A percentile compares a stretch with the other conserved stretches of the same genome.
phyloP scores from a whole-genome alignment of 2,329 filamentous ascomycete genomes.

The Allantophomopsis cytisporea region DNA sequence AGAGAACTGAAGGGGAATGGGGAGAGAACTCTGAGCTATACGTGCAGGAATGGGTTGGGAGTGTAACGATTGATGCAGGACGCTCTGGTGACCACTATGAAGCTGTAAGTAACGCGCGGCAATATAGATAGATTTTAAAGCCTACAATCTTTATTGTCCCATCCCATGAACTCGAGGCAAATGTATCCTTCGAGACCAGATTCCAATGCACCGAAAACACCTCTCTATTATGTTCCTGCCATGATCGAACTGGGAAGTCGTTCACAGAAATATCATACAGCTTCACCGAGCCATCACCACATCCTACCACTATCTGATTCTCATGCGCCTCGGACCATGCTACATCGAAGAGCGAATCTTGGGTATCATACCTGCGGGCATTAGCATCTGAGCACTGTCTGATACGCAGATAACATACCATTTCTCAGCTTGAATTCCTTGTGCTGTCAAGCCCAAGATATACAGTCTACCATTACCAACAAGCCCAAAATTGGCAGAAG shows the following conservation, averaged over 20 bases:
- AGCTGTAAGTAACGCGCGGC: conserved; percentile 1
- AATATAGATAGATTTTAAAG: conserved; percentile 1
- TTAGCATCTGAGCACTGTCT: not conserved
- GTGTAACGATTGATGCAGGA: conserved; percentile 61
- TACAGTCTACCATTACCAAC: conserved; percentile 91
- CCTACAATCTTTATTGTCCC: conserved; percentile 79
- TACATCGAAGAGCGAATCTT: conserved; percentile 91
- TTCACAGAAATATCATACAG: conserved; percentile 76
- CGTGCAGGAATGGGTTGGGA: conserved; percentile 86
- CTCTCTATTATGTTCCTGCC: conserved; percentile 87
- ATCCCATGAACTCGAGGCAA: conserved; percentile 89
- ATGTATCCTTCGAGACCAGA: conserved; percentile 77
- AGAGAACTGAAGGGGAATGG: conserved; percentile 73
- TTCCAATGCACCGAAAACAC: conserved; percentile 92
- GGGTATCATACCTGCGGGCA: conserved; percentile 69
- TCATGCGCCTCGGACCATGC: conserved; percentile 95
- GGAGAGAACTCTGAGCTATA: conserved; percentile 89
- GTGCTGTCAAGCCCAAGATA: conserved; percentile 67
- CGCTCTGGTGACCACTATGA: conserved; percentile 70
- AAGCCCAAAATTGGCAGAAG: conserved; percentile 90
- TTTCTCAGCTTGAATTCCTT: conserved; percentile 76
- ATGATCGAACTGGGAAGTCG: conserved; percentile 79
- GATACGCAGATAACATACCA: conserved; percentile 32
- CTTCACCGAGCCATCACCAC: conserved; percentile 88
- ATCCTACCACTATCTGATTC: conserved; percentile 80